These are phyloP conservation scores for Chrysoporthe deuterocubensis DNA, from an alignment of 2,329 filamentous ascomycete species.

Conservation along the genomic window DNA sequence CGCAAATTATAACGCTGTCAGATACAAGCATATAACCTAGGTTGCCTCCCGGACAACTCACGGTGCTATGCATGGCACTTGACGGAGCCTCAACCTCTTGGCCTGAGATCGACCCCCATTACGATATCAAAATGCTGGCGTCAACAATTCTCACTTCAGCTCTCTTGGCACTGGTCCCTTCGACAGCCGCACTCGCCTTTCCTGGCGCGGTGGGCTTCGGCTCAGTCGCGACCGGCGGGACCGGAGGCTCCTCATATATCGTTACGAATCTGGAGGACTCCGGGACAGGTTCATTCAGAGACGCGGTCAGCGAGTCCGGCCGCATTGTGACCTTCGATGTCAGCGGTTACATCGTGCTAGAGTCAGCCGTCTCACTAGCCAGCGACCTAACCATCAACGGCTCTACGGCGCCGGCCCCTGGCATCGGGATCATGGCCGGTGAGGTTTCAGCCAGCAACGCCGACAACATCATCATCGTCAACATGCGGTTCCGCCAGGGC, in stretches of 20 bases:
- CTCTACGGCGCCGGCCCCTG: constrained; percentile 47
- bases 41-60: neutral
- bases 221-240: constrained; percentile 48
- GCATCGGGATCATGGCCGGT: constrained; percentile 39
- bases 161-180: constrained; percentile 12
- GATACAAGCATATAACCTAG: neutral
- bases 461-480: constrained; percentile 43
- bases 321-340: constrained; percentile 50
- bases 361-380: constrained; percentile 45
- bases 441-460: constrained; percentile 31
- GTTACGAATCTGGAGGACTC: constrained; percentile 51
- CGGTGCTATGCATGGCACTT: neutral
- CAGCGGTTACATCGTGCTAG: constrained; percentile 49
- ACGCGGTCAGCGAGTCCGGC: constrained; percentile 48
- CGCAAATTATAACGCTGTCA: neutral
- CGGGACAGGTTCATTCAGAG: constrained; percentile 50
- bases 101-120: neutral
- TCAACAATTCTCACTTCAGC: neutral
- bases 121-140: constrained; percentile 5
- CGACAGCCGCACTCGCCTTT: constrained; percentile 40
- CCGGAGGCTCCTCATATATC: constrained; percentile 46
- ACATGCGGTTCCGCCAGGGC: constrained; percentile 49
- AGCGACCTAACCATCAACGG: constrained; percentile 50
- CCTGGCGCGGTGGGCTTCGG: constrained; percentile 53
- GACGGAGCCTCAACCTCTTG: neutral